A percentile compares a stretch with the other conserved stretches of the same genome.
Conservation (phyloP, 2,329 filamentous ascomycete species). For the Colletotrichum tanaceti region DNA sequence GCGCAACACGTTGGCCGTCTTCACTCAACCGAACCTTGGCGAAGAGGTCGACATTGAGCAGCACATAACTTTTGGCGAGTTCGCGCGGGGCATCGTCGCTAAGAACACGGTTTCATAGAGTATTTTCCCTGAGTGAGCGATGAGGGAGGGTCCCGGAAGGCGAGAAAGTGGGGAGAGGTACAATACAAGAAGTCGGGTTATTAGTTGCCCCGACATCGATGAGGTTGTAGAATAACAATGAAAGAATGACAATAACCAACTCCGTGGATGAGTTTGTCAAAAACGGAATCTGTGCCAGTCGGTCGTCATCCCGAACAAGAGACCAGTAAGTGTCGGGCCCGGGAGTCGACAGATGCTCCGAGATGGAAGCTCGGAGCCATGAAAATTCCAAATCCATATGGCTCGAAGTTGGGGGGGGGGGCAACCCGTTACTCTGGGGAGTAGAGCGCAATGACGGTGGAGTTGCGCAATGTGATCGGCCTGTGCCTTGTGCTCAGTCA, state of each 20-base stretch:
- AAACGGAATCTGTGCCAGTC: not conserved
- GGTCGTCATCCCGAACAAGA: not conserved
- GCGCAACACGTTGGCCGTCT: constrained; percentile 92
- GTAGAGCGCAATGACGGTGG: not conserved
- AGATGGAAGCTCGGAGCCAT: not conserved
- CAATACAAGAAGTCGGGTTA: not conserved
- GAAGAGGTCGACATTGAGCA: constrained; percentile 79
- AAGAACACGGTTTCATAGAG: constrained; percentile 65
- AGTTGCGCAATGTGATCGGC: constrained; percentile 21
- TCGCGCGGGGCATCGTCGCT: constrained; percentile 72
- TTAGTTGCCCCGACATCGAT: not conserved
- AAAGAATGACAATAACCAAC: not conserved
- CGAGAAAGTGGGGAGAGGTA: not conserved
- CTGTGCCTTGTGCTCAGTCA: constrained; percentile 20
- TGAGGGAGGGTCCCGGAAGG: not conserved
- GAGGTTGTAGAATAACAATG: not conserved
- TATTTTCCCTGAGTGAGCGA: not conserved
- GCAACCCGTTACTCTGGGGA: too few species aligned
- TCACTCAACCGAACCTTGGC: constrained; percentile 93
- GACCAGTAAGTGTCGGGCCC: not conserved
- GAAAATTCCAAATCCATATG: constrained; percentile 17
- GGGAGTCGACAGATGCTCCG: constrained; percentile 14
- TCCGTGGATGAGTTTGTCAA: not conserved
- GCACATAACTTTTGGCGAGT: constrained; percentile 78
- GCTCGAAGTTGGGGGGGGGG: too few species aligned